These are phyloP conservation scores for Balamuthia mandrillaris DNA, from an alignment of 208 protist species.

Conservation along the genomic window DNA sequence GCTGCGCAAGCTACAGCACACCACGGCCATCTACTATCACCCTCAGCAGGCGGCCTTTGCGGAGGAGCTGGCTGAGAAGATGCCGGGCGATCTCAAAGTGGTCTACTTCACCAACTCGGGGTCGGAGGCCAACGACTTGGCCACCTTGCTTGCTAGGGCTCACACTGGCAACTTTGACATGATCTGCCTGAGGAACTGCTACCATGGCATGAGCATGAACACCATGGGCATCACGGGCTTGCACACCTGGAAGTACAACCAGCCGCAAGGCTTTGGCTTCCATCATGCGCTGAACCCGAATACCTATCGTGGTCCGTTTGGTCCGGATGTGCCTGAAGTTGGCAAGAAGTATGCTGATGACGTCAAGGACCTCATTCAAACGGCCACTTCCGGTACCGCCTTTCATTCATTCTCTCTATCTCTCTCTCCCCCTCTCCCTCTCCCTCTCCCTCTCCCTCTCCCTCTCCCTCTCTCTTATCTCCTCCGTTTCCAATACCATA, in stretches of 20 bases:
- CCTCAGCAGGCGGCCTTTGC: constrained; percentile 47
- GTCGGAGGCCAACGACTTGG: constrained; percentile 79
- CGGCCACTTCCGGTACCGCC: constrained; percentile 34
- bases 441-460: neutral
- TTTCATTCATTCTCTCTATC: neutral
- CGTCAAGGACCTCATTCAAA: constrained; percentile 44
- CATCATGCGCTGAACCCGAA: constrained; percentile 44
- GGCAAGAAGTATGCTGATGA: constrained; percentile 51
- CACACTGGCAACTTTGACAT: constrained; percentile 57
- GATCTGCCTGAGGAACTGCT: constrained; percentile 60
- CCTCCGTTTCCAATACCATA: no score
- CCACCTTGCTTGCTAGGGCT: constrained; percentile 63
- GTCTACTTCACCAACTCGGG: constrained; percentile 81
- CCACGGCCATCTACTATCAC: constrained; percentile 70
- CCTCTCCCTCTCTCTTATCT: no score
- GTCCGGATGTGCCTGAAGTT: constrained; percentile 33
- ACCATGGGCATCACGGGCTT: constrained; percentile 56
- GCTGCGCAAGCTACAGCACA: constrained; percentile 63
- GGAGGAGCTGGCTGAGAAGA: constrained; percentile 48
- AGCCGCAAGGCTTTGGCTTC: constrained; percentile 47
- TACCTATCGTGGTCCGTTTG: constrained; percentile 48
- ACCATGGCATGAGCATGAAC: constrained; percentile 68
- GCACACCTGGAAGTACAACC: constrained; percentile 58
- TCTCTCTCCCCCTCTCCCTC: neutral
- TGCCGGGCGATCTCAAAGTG: constrained; percentile 47